phyloP scores from a whole-genome alignment of 352 stramenopile species.

The Stephanocyclus meneghinianus region DNA sequence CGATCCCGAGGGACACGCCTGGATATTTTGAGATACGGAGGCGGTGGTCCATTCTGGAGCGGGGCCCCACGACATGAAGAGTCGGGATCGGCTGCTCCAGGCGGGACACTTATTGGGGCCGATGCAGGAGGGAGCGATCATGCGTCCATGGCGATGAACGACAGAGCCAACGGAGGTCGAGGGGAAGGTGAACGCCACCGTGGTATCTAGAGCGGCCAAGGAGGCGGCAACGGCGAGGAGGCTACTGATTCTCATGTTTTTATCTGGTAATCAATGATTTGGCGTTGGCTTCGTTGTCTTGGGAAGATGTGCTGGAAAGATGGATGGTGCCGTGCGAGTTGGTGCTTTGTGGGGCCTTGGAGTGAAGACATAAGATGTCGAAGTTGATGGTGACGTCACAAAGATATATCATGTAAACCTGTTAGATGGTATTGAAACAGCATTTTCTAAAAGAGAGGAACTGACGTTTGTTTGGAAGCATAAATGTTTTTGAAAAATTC shows the following conservation, averaged over 20 bases:
- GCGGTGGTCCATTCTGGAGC: slow-evolving; percentile 68
- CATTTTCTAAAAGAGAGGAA: background rate
- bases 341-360: no score
- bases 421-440: no score
- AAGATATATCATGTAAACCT: background rate
- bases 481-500: background rate
- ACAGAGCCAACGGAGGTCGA: background rate
- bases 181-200: background rate
- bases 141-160: background rate
- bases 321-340: background rate
- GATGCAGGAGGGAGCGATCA: background rate
- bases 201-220: background rate
- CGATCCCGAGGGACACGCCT: slow-evolving; percentile 63
- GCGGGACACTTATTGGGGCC: no score
- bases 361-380: no score
- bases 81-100: slow-evolving; percentile 3
- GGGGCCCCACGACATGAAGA: slow-evolving; percentile 78
- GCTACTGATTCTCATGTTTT: slow-evolving; percentile 8
- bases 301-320: no score
- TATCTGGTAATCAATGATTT: background rate
- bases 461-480: background rate
- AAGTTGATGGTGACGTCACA: background rate
- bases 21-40: slow-evolving; percentile 40
- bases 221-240: background rate
- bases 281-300: no score